phyloP scores from a whole-genome alignment of 1,284 basidiomycete species.

The Moniliophthora roreri region DNA sequence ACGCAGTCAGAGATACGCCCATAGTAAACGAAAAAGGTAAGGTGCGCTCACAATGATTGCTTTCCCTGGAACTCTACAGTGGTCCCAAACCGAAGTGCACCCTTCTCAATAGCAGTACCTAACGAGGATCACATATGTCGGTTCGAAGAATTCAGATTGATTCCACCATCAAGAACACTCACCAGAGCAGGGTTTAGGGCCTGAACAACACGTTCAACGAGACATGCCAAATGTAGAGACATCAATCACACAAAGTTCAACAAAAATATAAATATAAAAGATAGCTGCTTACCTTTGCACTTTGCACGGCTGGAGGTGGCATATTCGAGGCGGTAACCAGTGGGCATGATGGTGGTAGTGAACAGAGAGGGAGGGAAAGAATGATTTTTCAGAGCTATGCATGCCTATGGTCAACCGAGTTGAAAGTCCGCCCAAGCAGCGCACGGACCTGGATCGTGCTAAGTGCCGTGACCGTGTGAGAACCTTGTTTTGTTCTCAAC shows the following conservation, averaged over 20 bases:
- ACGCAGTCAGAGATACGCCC: neutral
- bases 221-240: slow-evolving; percentile 13
- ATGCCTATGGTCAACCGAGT: neutral
- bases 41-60: slow-evolving; percentile 62
- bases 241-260: slow-evolving; percentile 17
- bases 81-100: slow-evolving; percentile 71
- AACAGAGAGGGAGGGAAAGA: slow-evolving; percentile 2
- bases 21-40: slow-evolving; percentile 7
- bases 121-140: slow-evolving; percentile 17
- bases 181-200: slow-evolving; percentile 79
- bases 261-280: slow-evolving; percentile 20
- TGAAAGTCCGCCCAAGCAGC: no score
- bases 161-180: slow-evolving; percentile 14
- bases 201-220: slow-evolving; percentile 37
- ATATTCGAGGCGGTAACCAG: slow-evolving; percentile 80
- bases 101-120: slow-evolving; percentile 77
- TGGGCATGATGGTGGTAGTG: slow-evolving; percentile 9
- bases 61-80: slow-evolving; percentile 76
- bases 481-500: no score
- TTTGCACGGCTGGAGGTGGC: slow-evolving; percentile 65
- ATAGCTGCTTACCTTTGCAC: slow-evolving; percentile 72
- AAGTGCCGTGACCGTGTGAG: no score
- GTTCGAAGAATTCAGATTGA: slow-evolving; percentile 15
- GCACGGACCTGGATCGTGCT: no score
- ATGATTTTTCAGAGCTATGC: slow-evolving; percentile 10